These are phyloP conservation scores for Penicillium pulvis DNA, from an alignment of 495 filamentous ascomycete species.

Conservation along the genomic window DNA sequence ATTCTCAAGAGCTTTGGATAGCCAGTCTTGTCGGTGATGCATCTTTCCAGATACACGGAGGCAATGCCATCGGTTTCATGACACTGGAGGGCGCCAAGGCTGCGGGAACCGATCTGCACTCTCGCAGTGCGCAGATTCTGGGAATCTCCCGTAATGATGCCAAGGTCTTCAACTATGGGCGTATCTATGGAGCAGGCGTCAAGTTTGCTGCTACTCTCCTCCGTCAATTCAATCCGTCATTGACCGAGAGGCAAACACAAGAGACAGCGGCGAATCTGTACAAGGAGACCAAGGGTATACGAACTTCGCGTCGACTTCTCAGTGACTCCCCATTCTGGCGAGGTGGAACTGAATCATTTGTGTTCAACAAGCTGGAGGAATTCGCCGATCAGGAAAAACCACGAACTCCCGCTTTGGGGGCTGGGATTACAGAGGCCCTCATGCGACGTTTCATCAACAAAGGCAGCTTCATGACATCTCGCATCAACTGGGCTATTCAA, in stretches of 20 bases:
- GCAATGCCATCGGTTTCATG: conserved; percentile 98
- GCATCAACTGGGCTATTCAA: conserved; percentile 99
- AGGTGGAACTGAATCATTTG: conserved; percentile 93
- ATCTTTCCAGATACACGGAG: conserved; percentile 90
- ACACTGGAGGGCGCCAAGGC: conserved; percentile 94
- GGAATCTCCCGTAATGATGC: conserved; percentile 93
- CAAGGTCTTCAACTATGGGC: conserved; percentile 98
- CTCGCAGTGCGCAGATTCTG: conserved; percentile 85
- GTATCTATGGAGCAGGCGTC: conserved; percentile 94
- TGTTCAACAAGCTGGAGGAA: conserved; percentile 97
- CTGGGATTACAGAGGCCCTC: conserved; percentile 94
- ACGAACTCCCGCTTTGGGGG: conserved; percentile 89
- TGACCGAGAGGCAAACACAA: conserved; percentile 75
- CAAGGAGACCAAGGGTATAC: conserved; percentile 82
- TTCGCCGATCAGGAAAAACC: conserved; percentile 94
- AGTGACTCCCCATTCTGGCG: conserved; percentile 85
- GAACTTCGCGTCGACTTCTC: conserved; percentile 68
- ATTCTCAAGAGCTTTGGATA: conserved; percentile 99
- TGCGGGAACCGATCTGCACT: conserved; percentile 92
- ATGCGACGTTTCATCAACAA: conserved; percentile 85
- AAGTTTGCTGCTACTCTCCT: conserved; percentile 91
- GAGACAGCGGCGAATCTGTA: conserved; percentile 81
- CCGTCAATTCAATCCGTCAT: conserved; percentile 84
- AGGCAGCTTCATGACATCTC: conserved; percentile 90
- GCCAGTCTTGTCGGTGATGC: conserved; percentile 93